Evolutionary conservation across 805 yeast genomes (phyloP).

Genomic region (Saturnispora besseyi): DNA sequence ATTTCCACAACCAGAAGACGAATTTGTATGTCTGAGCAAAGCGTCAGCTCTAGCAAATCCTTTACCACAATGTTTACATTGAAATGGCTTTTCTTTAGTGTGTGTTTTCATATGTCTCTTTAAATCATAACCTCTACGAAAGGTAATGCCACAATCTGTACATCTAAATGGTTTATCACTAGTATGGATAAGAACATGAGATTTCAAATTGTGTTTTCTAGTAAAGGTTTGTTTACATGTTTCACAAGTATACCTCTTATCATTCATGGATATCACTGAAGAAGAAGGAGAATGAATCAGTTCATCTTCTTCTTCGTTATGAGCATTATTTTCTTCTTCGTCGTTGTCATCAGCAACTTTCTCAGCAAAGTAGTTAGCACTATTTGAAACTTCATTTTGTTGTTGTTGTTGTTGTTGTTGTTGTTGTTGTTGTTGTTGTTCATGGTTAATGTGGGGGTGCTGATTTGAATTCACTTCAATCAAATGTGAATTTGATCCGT

Average conservation of each 20-base stretch:
- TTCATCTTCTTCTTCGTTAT: background rate
- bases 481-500: background rate
- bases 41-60: slow-evolving; percentile 73
- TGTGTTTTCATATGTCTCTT: slow-evolving; percentile 70
- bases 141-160: slow-evolving; percentile 47
- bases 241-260: slow-evolving; percentile 42
- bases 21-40: slow-evolving; percentile 54
- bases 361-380: background rate
- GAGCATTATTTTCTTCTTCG: background rate
- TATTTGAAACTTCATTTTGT: background rate
- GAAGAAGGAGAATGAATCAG: background rate
- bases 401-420: background rate
- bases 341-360: background rate
- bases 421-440: background rate
- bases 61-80: slow-evolving; percentile 52
- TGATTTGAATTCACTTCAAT: background rate
- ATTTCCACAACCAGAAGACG: slow-evolving; percentile 24
- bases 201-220: slow-evolving; percentile 64
- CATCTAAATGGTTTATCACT: slow-evolving; percentile 57
- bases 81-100: slow-evolving; percentile 64
- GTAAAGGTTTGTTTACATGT: slow-evolving; percentile 59
- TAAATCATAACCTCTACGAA: slow-evolving; percentile 68
- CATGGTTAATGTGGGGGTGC: background rate
- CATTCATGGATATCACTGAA: slow-evolving; percentile 6
- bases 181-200: slow-evolving; percentile 63